phyloP scores from a whole-genome alignment of 2,329 filamentous ascomycete species.

The Helotiales sp. region DNA sequence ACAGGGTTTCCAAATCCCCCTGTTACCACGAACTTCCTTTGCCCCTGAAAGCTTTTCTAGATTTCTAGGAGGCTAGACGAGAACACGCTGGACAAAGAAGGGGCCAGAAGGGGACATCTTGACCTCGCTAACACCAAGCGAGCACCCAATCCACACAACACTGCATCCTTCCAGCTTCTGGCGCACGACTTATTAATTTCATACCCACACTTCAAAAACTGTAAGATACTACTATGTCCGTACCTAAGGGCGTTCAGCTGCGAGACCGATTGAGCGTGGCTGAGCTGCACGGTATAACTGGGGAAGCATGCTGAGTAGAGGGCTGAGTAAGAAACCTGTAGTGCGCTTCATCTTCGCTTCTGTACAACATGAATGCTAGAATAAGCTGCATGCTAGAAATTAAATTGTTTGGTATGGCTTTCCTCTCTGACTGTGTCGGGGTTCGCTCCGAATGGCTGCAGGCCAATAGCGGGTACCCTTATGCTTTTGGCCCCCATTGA shows the following conservation, averaged over 20 bases:
- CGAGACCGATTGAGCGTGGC: neutral
- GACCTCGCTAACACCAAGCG: neutral
- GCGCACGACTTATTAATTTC: neutral
- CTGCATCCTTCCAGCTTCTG: neutral
- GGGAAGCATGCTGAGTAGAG: neutral
- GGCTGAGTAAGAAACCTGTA: conserved; percentile 7
- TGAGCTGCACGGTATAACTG: neutral
- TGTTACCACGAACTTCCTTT: no score
- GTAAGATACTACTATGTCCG: neutral
- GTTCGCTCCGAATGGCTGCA: neutral
- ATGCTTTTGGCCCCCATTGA: neutral
- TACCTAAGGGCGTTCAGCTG: neutral
- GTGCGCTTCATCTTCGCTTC: neutral
- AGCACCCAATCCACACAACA: neutral
- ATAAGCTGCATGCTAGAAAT: neutral
- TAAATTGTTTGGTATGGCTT: neutral
- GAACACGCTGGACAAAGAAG: no score
- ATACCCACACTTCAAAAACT: neutral
- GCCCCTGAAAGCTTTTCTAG: no score
- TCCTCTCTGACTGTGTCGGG: neutral
- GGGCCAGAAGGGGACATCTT: neutral
- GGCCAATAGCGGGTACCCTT: neutral
- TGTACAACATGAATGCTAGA: neutral
- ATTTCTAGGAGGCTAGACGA: no score
- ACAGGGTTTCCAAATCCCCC: neutral